These are phyloP conservation scores for Cystofilobasidium macerans DNA, from an alignment of 768 basidiomycete genomes.

Conservation along the genomic window DNA sequence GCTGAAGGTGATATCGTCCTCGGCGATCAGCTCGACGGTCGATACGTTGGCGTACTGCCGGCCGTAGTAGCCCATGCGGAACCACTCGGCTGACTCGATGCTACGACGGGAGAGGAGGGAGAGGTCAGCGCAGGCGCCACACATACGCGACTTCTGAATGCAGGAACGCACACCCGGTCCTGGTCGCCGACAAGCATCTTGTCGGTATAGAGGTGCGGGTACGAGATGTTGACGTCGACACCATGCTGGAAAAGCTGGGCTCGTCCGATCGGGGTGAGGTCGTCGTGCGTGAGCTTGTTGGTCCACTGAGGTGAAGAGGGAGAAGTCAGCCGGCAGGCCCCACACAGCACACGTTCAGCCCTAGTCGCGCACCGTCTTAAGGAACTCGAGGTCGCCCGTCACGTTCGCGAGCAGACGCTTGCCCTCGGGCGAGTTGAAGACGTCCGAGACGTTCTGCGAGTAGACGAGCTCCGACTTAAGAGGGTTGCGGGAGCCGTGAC, in stretches of 20 bases:
- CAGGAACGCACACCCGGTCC: slow-evolving; percentile 33
- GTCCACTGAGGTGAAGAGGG: slow-evolving; percentile 23
- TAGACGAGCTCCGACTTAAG: slow-evolving; percentile 36
- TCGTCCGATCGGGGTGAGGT: slow-evolving; percentile 41
- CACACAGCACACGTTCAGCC: no score
- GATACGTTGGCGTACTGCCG: slow-evolving; percentile 34
- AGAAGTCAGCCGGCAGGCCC: no score
- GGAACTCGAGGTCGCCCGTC: slow-evolving; percentile 38
- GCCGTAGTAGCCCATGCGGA: slow-evolving; percentile 41
- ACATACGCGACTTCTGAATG: slow-evolving; percentile 16
- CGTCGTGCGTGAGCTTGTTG: slow-evolving; percentile 37
- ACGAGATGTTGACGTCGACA: slow-evolving; percentile 37
- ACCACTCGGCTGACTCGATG: slow-evolving; percentile 43
- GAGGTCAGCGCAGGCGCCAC: slow-evolving; percentile 27
- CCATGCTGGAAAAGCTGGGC: slow-evolving; percentile 42
- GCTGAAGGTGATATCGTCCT: slow-evolving; percentile 32
- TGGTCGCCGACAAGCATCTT: slow-evolving; percentile 37
- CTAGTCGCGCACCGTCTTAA: slow-evolving; percentile 41
- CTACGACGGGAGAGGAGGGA: slow-evolving; percentile 32
- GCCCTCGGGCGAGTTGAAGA: slow-evolving; percentile 31
- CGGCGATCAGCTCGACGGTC: slow-evolving; percentile 36
- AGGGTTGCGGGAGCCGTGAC: slow-evolving; percentile 43
- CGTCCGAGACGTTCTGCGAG: slow-evolving; percentile 38
- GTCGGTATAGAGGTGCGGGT: slow-evolving; percentile 34
- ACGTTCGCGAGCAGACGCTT: slow-evolving; percentile 35